Evolutionary conservation across 2,329 filamentous ascomycete species (phyloP), one percentile per base, ranked within the genome.

Genomic region (Mollisiaceae sp.): DNA sequence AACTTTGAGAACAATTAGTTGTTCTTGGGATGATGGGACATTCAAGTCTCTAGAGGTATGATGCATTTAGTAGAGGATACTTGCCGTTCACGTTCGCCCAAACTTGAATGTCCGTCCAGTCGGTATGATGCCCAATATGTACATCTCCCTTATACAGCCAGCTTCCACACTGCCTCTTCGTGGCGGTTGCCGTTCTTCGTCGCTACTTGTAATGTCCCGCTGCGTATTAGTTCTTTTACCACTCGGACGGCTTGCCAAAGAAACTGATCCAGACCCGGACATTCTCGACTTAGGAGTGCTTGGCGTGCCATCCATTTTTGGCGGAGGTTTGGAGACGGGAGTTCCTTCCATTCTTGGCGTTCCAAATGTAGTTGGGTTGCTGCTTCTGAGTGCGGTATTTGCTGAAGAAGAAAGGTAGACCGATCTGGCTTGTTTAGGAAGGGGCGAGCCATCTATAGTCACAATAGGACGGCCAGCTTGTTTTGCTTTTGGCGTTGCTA

Each of bases 41-140:
- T 50, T 50, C 5, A 20, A 5, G 22, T n/a, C n/a, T n/a, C n/a
- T n/a, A n/a, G n/a, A n/a, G n/a, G n/a, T n/a, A n/a, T n/a, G n/a
- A n/a, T n/a, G 20, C 2, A 4, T 8, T 12, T 9, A 12, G 22
- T 27, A 32, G 43, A 22, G 2, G 11, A n/a, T 4, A 54, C 50
- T 54, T 18, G 32, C 50, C 24, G 32, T 54, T 54, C 22, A 54
- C 24, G 14, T 54, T 54, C 2, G 50, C 50, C 50, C 24, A 27
- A 1, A 54, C 14, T 35, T 32, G 8, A 15, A 54, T 12, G 1
- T 54, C 50, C 3, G 14, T 5, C 50, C 50, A 54, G 11, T 54
- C 14, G 50, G 24, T 54, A 54, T 54, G 50, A 35, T 54, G 50
- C 12, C 50, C 50, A 54, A 54, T 11, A 35, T 54, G 50, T 18